Evolutionary conservation across 768 basidiomycete species (phyloP), one percentile per base, ranked within the genome.

Genomic region (Boletus subcaerulescens): DNA sequence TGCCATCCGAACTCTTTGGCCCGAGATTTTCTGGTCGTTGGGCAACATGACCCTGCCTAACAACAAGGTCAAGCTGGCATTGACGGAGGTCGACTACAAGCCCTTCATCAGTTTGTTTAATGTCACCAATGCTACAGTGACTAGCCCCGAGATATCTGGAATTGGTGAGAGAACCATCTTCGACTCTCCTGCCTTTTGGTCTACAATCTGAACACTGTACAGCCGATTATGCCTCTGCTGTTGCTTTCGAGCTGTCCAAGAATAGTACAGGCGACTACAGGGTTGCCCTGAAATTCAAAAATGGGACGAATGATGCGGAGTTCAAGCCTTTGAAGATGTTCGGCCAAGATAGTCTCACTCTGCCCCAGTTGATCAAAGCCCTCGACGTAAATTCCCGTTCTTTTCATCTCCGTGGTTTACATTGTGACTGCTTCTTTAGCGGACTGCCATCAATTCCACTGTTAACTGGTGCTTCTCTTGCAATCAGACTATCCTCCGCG

Each of bases 71-170:
- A 86, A 90, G 67, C 76, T 94, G 68, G 79, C 86, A 64, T 71
- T 92, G 61, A 79, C 88, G 57, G 82, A 87, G 72, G 82, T 86
- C 8, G 88, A 90, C 57, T 93, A 93, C 76, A 91, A 93, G 72
- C 86, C 91, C 12, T 91, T 94, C 78, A 86, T 93, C 65, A 90
- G 89, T 33, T 73, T 94, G 67, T 88, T 95, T 79, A 82, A 84
- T 59, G 82, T 88, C 67, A 86, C 88, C 17, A 88, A 87, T 49
- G 76, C 86, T 53, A 69, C 76, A 38, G 69, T 80, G 51, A 75
- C 80, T 15, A 75, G 82, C 64, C 50, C 33, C 1, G 80, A 87
- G 54, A 68, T 86, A 54, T 68, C 74, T 50, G 88, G 80, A 45
- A 81, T 90, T 55, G 83, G 87, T 89, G 61, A 65, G 87, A 31